phyloP scores from a whole-genome alignment of 495 filamentous ascomycete species.

The Trichoderma virens region DNA sequence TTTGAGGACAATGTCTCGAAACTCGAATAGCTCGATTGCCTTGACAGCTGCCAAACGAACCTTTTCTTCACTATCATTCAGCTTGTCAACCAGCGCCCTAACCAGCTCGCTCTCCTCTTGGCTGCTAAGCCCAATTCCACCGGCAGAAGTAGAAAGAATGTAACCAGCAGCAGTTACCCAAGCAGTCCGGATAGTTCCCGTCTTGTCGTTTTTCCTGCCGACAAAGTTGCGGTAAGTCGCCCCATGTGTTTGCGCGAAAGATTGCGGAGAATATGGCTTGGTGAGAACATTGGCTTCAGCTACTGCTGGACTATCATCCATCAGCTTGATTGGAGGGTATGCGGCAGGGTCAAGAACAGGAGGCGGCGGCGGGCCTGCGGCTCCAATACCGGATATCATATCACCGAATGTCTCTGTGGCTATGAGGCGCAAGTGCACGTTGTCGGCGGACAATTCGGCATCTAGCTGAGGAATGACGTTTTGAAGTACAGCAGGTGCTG shows the following conservation, averaged over 20 bases:
- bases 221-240: slow-evolving; percentile 73
- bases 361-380: slow-evolving; percentile 71
- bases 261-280: slow-evolving; percentile 71
- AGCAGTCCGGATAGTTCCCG: slow-evolving; percentile 64
- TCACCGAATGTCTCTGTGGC: slow-evolving; percentile 93
- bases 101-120: slow-evolving; percentile 69
- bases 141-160: slow-evolving; percentile 74
- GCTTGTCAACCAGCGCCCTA: slow-evolving; percentile 64
- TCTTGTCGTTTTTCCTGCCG: slow-evolving; percentile 77
- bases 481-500: slow-evolving; percentile 76
- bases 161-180: slow-evolving; percentile 82
- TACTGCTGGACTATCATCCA: slow-evolving; percentile 40
- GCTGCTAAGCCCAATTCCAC: slow-evolving; percentile 72
- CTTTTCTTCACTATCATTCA: slow-evolving; percentile 82
- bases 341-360: slow-evolving; percentile 67
- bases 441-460: slow-evolving; percentile 84
- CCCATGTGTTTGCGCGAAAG: slow-evolving; percentile 73
- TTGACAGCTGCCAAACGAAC: slow-evolving; percentile 83
- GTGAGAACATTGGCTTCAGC: slow-evolving; percentile 56
- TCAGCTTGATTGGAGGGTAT: slow-evolving; percentile 68
- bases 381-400: slow-evolving; percentile 84
- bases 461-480: slow-evolving; percentile 94
- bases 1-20: slow-evolving; percentile 72
- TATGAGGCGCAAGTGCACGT: slow-evolving; percentile 72
- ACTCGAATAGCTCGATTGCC: slow-evolving; percentile 66